Evolutionary conservation across 441 rosid species (phyloP).

Genomic region (Gossypium schwendimanii): DNA sequence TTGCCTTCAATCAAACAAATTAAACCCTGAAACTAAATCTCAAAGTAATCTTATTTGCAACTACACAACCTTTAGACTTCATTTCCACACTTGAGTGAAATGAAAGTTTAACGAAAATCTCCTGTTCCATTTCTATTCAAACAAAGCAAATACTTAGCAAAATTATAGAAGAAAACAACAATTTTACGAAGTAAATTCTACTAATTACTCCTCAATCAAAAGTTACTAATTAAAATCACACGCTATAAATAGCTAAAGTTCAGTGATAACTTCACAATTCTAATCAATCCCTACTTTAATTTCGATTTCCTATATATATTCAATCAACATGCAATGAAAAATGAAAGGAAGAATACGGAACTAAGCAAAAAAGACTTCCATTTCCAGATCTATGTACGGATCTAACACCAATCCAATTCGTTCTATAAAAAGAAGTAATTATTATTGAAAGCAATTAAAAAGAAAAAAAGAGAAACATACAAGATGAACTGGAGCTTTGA

Average conservation of each 20-base stretch:
- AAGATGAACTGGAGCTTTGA: conserved; percentile 75
- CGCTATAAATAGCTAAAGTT: neutral
- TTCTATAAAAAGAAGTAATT: neutral
- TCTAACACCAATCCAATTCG: neutral
- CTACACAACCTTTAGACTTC: neutral
- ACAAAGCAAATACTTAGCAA: neutral
- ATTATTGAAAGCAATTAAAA: neutral
- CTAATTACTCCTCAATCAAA: neutral
- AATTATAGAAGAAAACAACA: neutral
- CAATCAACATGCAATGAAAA: neutral
- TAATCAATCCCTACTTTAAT: neutral
- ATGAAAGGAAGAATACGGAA: neutral
- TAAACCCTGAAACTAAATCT: neutral
- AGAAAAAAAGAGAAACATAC: conserved; percentile 23
- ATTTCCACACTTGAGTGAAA: neutral
- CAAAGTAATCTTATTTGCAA: neutral
- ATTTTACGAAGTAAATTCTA: neutral
- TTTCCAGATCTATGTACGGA: conserved; percentile 11
- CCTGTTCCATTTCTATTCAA: neutral
- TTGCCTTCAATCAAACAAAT: neutral
- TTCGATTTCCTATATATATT: neutral
- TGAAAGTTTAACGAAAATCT: neutral
- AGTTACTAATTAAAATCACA: neutral
- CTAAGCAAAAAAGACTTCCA: neutral
- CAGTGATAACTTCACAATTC: neutral